Evolutionary conservation across 768 basidiomycete genomes (phyloP), one percentile per base, ranked within the genome.

Genomic region (Tephrocybe sp.): DNA sequence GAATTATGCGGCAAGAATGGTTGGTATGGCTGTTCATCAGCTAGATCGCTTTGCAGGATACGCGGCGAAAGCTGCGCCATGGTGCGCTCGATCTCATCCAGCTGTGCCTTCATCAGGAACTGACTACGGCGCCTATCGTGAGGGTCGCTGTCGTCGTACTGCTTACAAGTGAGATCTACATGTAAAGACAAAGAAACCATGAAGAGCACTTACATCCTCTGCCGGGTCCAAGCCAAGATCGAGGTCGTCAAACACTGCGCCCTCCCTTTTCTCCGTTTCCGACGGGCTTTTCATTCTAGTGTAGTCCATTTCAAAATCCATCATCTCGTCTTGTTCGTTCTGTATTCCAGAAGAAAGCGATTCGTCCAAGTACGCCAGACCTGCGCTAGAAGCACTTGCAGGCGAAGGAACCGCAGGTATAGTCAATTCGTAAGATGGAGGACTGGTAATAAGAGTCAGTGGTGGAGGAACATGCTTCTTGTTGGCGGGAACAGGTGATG

Each of bases 41-140:
- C 72, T 8, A 74, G 60, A 52, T 76, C 74, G 17, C 64, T 60
- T 39, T 72, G 68, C 43, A 78, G 63, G 31, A 68, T 67, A 52
- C 78, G 78, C 5, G 86, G 86, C 30, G 86, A 87, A 45, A 87
- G 79, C 53, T 84, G 82, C 12, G 78, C 82, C 60, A 88, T 72
- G 47, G 78, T 78, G 83, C 77, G 78, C 62, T 92, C 89, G 41
- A 92, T 86, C 65, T 87, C 85, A 62, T 92, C 90, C 19, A 92
- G 69, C 63, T 86, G 79, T 14, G 84, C 82, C 57, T 75, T 82
- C 83, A 92, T 82, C 38, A 85, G 67, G 56, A 82, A 77, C 58
- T 91, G 89, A 63, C 88, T 91, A 61, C 78, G 79, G 36, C 88
- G 77, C 52, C 80, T 78, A 66, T 89, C 89, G 60, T 89, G 74